Evolutionary conservation across 2,329 filamentous ascomycete genomes (phyloP), one percentile per base, ranked within the genome.

Genomic region (Arthroderma uncinatum): DNA sequence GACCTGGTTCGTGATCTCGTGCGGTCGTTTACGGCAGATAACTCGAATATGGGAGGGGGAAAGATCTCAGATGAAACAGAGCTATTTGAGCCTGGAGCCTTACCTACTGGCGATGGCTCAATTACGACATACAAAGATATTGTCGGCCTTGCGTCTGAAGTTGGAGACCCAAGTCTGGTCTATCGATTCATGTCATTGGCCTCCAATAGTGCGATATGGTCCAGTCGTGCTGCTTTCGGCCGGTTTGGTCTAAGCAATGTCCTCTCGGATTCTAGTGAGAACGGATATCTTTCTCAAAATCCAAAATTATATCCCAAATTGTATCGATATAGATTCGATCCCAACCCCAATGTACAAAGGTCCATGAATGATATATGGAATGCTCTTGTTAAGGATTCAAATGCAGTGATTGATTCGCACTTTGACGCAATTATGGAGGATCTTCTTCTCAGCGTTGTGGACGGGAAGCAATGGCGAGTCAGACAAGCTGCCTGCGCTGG

Each of bases 301-400:
- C 90, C 91, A 0, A 96, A 95, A 69, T 81, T 98, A 14, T 97
- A 96, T 65, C 89, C 91, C 0, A 97, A 96, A 73, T 81, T 98
- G 1, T 98, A 86, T 72, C 82, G 93, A 52, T 98, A 97, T 71
- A 81, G 90, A 53, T 97, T 97, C 60, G 93, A 98, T 70, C 93
- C 93, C 0, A 97, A 96, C 67, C 79, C 84, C 1, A 95, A 95
- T 62, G 93, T 97, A 10, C 89, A 92, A 68, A 81, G 84, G 52
- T 95, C 92, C 0, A 98, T 98, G 93, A 91, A 95, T 58, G 89
- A 94, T 61, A 97, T 98, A 62, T 98, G 93, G 93, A 91, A 87
- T 65, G 86, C 92, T 0, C 75, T 98, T n/a, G 90, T 97, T 56
- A 95, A 94, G 67, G 90, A 97, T 64, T 82, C 89, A 1, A 84